Base-by-base conservation (phyloP, 176 grass and related monocot genomes). In the Urochloa ruziziensis region DNA sequence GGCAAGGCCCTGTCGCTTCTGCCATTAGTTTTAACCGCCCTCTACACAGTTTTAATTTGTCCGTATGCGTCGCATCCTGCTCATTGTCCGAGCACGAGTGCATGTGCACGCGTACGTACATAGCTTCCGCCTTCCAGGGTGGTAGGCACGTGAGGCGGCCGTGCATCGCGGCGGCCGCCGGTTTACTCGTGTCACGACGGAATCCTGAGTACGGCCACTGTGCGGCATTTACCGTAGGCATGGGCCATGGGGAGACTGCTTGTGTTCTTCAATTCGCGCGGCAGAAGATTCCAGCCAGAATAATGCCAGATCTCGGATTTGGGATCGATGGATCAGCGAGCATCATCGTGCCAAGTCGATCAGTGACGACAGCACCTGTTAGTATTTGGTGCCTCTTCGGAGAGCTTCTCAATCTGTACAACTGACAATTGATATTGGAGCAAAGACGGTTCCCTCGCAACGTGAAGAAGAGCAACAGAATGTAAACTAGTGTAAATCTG, bases 171-270 rank as follows among this genome's bases (percentile, higher is more conserved):
- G 68, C 18, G 42, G 56, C 19, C 37, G 56, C 19, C 37, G 63
- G 21, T 58, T 58, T 36, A 77, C 52, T 27, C 74, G 51, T 48
- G 65, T 52, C 0, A 17, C 83, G 83, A 86, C 75, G 75, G 42
- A 71, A 79, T 61, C 30, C 54, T 39, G 75, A 86, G 83, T 79
- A 2, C 40, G 49, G 29, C 32, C 29, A 60, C 83, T 72, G 78
- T 80, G 63, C 33, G 21, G 33, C 59, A 24, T 79, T 64, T n/a
- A 79, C 60, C 37, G 2, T 17, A 4, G n/a, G 25, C 58, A 61
- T 15, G 57, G 57, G n/a, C n/a, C n/a, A n/a, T n/a, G n/a, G 57
- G 28, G 46, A 21, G 10, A 36, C 32, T 57, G 72, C 19, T 7
- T 0, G 12, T n/a, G 2, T 16, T 3, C 4, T 52, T 52, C 49